These are phyloP conservation scores for Cutaneotrichosporon curvatum DNA, from an alignment of 1,284 basidiomycete genomes.

Conservation along the genomic window DNA sequence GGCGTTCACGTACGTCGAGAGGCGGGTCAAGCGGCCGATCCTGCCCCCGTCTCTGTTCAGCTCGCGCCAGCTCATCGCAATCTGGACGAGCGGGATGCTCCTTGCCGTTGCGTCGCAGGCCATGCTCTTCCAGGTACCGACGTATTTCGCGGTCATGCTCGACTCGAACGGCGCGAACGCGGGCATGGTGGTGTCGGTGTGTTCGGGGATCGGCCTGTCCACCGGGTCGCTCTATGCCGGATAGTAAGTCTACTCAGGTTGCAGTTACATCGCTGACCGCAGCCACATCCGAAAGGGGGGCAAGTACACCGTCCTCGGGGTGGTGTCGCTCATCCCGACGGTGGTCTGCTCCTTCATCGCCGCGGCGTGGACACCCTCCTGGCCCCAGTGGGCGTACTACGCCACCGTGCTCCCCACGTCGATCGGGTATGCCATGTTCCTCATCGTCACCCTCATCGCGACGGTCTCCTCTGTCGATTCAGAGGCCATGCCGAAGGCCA, in stretches of 20 bases:
- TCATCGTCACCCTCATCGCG: conserved; percentile 38
- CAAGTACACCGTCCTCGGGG: conserved; percentile 33
- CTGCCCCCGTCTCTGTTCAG: conserved; percentile 70
- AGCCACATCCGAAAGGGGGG: conserved; percentile 42
- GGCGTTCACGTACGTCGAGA: conserved; percentile 66
- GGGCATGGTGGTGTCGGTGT: conserved; percentile 54
- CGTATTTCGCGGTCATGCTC: conserved; percentile 44
- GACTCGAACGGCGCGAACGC: conserved; percentile 35
- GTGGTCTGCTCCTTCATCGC: conserved; percentile 29
- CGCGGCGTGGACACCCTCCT: conserved; percentile 30
- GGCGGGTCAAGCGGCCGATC: conserved; percentile 63
- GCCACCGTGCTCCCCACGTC: conserved; percentile 37
- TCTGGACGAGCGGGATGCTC: conserved; percentile 35
- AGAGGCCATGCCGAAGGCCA: conserved; percentile 44
- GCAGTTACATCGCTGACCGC: conserved; percentile 2
- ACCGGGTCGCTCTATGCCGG: conserved; percentile 78
- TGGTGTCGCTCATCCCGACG: conserved; percentile 31
- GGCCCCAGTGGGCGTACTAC: conserved; percentile 39
- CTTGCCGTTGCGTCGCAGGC: conserved; percentile 65
- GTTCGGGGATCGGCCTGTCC: conserved; percentile 72
- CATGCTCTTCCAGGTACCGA: conserved; percentile 50
- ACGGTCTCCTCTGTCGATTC: conserved; percentile 40
- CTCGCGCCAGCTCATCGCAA: conserved; percentile 57
- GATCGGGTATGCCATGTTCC: conserved; percentile 43
- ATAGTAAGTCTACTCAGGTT: conserved; percentile 52